Percentiles rank a stretch among this genome's conserved stretches.
Evolutionary conservation across 1,284 basidiomycete genomes (phyloP).

Genomic region (Trichosporon sp.): DNA sequence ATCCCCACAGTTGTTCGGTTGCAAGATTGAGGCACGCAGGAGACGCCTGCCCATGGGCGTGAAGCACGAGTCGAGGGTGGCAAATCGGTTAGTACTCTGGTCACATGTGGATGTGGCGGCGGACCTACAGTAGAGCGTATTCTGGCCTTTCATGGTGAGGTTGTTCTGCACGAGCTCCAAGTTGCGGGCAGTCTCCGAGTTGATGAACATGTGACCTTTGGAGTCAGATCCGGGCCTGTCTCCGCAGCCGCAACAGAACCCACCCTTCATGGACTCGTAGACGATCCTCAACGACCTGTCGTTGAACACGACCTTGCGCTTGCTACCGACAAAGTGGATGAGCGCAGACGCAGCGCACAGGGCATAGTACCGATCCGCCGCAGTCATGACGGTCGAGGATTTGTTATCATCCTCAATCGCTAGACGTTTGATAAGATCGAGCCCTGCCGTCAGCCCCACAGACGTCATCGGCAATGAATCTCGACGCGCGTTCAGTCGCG

Average conservation of each 20-base stretch:
- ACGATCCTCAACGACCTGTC: constrained; percentile 73
- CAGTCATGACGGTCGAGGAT: constrained; percentile 71
- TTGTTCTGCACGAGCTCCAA: constrained; percentile 83
- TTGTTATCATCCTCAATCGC: constrained; percentile 75
- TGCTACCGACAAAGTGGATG: constrained; percentile 74
- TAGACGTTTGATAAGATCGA: constrained; percentile 73
- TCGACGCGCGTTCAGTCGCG: constrained; percentile 2
- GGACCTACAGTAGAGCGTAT: constrained; percentile 71
- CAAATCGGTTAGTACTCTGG: constrained; percentile 44
- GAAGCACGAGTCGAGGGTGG: constrained; percentile 72
- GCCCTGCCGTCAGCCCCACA: constrained; percentile 56
- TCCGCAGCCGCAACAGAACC: constrained; percentile 27
- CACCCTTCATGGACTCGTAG: constrained; percentile 70
- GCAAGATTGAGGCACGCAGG: constrained; percentile 76
- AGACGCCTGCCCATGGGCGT: constrained; percentile 85
- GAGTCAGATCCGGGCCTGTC: neutral
- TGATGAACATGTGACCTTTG: constrained; percentile 85
- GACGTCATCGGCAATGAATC: neutral
- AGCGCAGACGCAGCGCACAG: constrained; percentile 80
- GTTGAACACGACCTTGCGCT: constrained; percentile 70
- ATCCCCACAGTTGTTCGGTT: constrained; percentile 72
- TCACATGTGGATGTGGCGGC: neutral
- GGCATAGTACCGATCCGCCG: constrained; percentile 83
- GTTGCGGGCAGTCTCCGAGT: constrained; percentile 79
- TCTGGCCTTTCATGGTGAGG: constrained; percentile 66